Conservation (phyloP, 2,329 filamentous ascomycete species). For the Trichoderma harzianum region DNA sequence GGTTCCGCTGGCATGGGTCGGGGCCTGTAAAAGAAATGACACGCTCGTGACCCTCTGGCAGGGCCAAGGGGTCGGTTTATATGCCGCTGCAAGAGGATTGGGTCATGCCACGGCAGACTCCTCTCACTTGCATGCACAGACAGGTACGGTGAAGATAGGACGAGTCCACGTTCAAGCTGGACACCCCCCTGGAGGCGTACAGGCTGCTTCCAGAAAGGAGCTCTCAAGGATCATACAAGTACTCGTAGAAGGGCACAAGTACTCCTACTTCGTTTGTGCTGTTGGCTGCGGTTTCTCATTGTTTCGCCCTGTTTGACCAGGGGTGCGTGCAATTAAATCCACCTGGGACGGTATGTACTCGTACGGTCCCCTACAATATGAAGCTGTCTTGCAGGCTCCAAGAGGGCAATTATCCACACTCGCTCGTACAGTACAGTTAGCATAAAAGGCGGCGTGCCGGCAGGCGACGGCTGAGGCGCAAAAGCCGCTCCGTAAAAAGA, state of each 20-base stretch:
- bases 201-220: background rate
- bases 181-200: background rate
- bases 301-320: background rate
- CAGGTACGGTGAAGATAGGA: background rate
- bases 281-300: background rate
- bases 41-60: slow-evolving; percentile 6
- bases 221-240: background rate
- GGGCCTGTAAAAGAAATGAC: slow-evolving; percentile 6
- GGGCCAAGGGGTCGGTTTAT: background rate
- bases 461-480: background rate
- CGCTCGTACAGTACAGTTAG: background rate
- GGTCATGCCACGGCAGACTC: slow-evolving; percentile 6
- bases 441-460: background rate
- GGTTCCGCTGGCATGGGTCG: slow-evolving; percentile 1
- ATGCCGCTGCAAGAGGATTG: background rate
- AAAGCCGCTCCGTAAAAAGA: background rate
- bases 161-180: background rate
- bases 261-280: background rate
- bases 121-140: slow-evolving; percentile 4
- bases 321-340: background rate
- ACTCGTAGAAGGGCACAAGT: background rate
- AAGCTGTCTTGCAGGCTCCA: background rate
- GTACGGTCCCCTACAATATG: background rate
- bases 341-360: background rate
- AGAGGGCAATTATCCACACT: background rate